Evolutionary conservation across 176 grass and related monocot species (phyloP).

Genomic region (Bothriochloa decipiens): DNA sequence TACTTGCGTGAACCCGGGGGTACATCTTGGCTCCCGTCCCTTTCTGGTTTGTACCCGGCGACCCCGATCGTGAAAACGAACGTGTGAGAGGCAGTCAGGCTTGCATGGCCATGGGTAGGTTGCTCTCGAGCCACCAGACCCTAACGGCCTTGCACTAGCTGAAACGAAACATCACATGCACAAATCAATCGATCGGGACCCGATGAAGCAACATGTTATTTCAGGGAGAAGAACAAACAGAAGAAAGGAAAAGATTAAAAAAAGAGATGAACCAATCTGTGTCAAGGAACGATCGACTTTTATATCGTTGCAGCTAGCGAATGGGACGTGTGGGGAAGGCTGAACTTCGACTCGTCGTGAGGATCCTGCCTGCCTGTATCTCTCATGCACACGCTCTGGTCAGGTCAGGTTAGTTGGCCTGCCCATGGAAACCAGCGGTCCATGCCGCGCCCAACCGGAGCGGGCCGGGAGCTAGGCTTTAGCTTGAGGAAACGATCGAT

Average conservation of each 20-base stretch:
- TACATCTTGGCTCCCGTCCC: neutral
- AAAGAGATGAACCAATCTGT: neutral
- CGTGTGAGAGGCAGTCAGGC: neutral
- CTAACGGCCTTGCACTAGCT: neutral
- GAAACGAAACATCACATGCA: neutral
- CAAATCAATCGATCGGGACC: neutral
- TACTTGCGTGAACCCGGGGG: no score
- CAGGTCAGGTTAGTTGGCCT: slow-evolving; percentile 38
- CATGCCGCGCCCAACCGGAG: neutral
- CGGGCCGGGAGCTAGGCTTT: neutral
- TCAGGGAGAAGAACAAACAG: neutral
- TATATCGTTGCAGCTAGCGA: neutral
- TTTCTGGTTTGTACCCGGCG: neutral
- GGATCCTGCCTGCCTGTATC: neutral
- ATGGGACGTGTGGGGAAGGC: neutral
- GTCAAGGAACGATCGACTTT: neutral
- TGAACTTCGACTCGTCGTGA: neutral
- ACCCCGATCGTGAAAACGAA: neutral
- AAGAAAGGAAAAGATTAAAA: neutral
- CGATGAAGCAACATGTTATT: neutral
- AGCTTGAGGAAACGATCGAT: neutral
- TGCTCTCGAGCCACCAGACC: slow-evolving; percentile 25
- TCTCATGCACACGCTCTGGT: neutral
- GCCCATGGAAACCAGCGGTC: neutral
- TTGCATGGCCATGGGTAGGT: slow-evolving; percentile 16